These are phyloP conservation scores for Mrakia frigida DNA, from an alignment of 768 basidiomycete genomes.

Conservation along the genomic window DNA sequence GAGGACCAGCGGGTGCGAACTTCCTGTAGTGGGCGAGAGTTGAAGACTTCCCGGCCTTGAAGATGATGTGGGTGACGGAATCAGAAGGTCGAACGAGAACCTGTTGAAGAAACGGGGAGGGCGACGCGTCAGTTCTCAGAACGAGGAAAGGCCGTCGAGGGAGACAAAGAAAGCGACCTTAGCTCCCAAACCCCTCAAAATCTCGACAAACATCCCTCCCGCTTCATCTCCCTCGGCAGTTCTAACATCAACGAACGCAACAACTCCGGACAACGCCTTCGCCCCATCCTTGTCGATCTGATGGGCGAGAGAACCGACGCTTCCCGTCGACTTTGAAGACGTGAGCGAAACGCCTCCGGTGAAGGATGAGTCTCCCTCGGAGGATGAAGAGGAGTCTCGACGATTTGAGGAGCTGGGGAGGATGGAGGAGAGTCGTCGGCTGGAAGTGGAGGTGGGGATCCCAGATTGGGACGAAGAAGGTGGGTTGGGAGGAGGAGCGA, in stretches of 20 bases:
- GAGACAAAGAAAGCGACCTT: conserved; percentile 50
- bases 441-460: neutral
- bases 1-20: conserved; percentile 22
- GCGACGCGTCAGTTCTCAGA: neutral
- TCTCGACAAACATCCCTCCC: conserved; percentile 71
- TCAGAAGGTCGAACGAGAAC: conserved; percentile 42
- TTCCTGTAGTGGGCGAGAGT: conserved; percentile 43
- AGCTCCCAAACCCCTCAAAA: conserved; percentile 73
- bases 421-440: neutral
- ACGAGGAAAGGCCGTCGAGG: neutral
- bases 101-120: conserved; percentile 28
- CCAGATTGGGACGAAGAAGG: conserved; percentile 3
- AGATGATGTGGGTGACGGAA: conserved; percentile 44
- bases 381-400: conserved; percentile 1
- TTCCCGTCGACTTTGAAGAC: conserved; percentile 19
- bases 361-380: conserved; percentile 8
- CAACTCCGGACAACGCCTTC: conserved; percentile 57
- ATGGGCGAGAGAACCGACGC: conserved; percentile 26
- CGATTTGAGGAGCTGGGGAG: neutral
- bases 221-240: conserved; percentile 73
- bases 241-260: conserved; percentile 76
- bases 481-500: conserved; percentile 8
- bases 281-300: neutral
- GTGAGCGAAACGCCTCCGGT: conserved; percentile 13
- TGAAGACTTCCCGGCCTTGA: conserved; percentile 43